A percentile compares a stretch with the other conserved stretches of the same genome.
These are phyloP conservation scores for Suhomyces wounanorum DNA, from an alignment of 1,139 yeast species.

Conservation along the genomic window DNA sequence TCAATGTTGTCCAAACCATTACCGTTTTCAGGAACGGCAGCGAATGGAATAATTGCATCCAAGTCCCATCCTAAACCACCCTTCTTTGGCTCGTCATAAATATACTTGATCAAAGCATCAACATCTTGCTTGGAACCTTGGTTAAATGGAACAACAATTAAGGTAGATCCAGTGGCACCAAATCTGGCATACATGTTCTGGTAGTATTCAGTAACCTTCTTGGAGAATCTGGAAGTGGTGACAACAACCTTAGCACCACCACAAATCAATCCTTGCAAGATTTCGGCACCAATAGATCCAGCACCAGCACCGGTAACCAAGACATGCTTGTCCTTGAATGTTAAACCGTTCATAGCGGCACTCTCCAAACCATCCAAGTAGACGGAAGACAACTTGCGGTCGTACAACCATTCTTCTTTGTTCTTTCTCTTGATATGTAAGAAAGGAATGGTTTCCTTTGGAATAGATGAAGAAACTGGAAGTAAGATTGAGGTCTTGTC, in stretches of 20 bases:
- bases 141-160: conserved; percentile 96
- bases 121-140: conserved; percentile 97
- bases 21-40: conserved; percentile 98
- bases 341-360: conserved; percentile 90
- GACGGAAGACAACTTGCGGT: conserved; percentile 69
- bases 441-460: conserved; percentile 91
- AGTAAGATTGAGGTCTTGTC: conserved; percentile 67
- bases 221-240: conserved; percentile 93
- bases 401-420: conserved; percentile 83
- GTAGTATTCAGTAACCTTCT: conserved; percentile 92
- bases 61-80: conserved; percentile 98
- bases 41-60: conserved; percentile 94
- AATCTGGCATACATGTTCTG: conserved; percentile 89
- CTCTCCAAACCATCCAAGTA: conserved; percentile 90
- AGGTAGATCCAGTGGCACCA: conserved; percentile 89
- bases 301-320: conserved; percentile 98
- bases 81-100: conserved; percentile 77
- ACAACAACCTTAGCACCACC: conserved; percentile 99
- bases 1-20: conserved; percentile 91
- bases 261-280: conserved; percentile 88
- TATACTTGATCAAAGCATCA: conserved; percentile 78
- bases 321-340: conserved; percentile 86
- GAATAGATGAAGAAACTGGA: conserved; percentile 72
- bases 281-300: conserved; percentile 97
- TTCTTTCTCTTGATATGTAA: conserved; percentile 83